A percentile compares a stretch with the other conserved stretches of the same genome.
Evolutionary conservation across 345 rosid genomes (phyloP).

Genomic region (Gossypium longicalyx): DNA sequence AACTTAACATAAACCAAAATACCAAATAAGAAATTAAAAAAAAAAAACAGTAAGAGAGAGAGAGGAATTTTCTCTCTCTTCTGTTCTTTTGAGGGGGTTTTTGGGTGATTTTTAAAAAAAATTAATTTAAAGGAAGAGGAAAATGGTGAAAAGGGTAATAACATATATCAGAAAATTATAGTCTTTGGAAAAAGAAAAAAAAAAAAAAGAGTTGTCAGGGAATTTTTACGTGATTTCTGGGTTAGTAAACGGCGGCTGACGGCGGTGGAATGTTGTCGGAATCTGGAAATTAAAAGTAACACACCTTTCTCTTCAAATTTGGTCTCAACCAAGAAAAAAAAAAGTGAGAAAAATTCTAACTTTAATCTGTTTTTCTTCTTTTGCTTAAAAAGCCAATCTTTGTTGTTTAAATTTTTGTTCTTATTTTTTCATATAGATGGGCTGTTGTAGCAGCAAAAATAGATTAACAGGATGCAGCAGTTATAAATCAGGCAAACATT

Average conservation of each 20-base stretch:
- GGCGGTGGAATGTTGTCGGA: neutral
- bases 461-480: neutral
- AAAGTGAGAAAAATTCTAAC: too few species aligned
- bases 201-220: neutral
- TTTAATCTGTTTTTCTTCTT: too few species aligned
- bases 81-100: neutral
- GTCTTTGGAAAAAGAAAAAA: neutral
- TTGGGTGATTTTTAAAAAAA: neutral
- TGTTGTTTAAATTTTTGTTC: neutral
- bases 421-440: neutral
- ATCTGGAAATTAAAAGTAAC: too few species aligned
- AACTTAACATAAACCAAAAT: neutral
- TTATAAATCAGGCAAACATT: neutral
- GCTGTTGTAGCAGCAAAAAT: conserved; percentile 9
- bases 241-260: neutral
- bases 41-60: neutral
- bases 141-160: neutral
- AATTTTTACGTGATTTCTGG: neutral
- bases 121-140: neutral
- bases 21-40: neutral
- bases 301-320: too few species aligned
- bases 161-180: neutral
- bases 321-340: too few species aligned
- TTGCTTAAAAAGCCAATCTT: neutral
- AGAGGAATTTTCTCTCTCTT: neutral